These are phyloP conservation scores for Nemania bipapillata DNA, from an alignment of 2,329 filamentous ascomycete genomes.

Conservation along the genomic window DNA sequence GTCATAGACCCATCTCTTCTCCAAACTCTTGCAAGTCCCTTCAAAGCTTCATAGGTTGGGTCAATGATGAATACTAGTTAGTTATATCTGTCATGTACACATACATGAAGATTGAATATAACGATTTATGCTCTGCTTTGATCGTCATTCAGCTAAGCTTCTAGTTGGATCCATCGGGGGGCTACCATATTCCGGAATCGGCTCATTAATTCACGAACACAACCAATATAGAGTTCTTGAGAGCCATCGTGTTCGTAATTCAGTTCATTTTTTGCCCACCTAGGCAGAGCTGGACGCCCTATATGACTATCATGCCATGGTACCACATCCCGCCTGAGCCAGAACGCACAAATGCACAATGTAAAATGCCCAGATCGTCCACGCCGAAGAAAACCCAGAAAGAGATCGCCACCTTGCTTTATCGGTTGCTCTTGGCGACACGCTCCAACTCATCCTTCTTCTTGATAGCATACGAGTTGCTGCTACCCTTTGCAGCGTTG, in stretches of 20 bases:
- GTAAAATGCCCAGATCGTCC: slow-evolving; percentile 55
- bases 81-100: slow-evolving; percentile 4
- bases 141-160: slow-evolving; percentile 17
- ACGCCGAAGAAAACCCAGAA: slow-evolving; percentile 56
- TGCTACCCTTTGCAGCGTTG: slow-evolving; percentile 99
- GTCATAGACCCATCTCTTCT: neutral
- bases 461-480: slow-evolving; percentile 99
- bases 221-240: slow-evolving; percentile 27
- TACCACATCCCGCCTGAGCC: slow-evolving; percentile 57
- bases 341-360: slow-evolving; percentile 59
- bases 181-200: slow-evolving; percentile 3
- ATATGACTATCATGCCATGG: slow-evolving; percentile 59
- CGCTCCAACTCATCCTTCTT: slow-evolving; percentile 99
- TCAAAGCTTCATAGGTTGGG: neutral
- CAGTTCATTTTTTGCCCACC: slow-evolving; percentile 52
- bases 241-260: slow-evolving; percentile 44
- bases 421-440: slow-evolving; percentile 99
- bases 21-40: neutral
- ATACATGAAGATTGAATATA: neutral
- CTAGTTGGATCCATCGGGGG: slow-evolving; percentile 13
- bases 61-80: neutral
- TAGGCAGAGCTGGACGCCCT: slow-evolving; percentile 56
- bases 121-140: slow-evolving; percentile 9
- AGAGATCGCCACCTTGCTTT: slow-evolving; percentile 64
- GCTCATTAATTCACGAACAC: slow-evolving; percentile 30